phyloP scores from a whole-genome alignment of 2,329 filamentous ascomycete species.

The Aspergillus ustus region DNA sequence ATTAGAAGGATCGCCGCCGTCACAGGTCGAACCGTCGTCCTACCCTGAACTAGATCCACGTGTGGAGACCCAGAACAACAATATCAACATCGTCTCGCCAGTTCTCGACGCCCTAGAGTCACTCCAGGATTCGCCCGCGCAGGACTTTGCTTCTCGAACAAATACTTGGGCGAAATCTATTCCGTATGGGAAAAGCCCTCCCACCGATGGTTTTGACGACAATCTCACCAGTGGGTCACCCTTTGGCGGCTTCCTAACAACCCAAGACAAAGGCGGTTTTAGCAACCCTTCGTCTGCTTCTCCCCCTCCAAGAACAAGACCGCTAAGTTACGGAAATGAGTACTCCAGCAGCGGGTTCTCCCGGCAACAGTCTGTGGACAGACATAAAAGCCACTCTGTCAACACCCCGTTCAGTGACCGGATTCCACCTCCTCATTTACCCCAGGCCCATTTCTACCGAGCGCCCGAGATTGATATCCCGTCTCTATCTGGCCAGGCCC shows the following conservation, averaged over 20 bases:
- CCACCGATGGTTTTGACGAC: slow-evolving; percentile 42
- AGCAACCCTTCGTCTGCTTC: slow-evolving; percentile 50
- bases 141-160: slow-evolving; percentile 42
- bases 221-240: slow-evolving; percentile 44
- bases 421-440: slow-evolving; percentile 70
- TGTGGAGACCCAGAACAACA: slow-evolving; percentile 27
- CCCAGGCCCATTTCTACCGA: slow-evolving; percentile 77
- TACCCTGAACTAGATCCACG: slow-evolving; percentile 35
- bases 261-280: slow-evolving; percentile 45
- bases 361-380: slow-evolving; percentile 43
- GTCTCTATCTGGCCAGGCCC: slow-evolving; percentile 32
- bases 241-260: slow-evolving; percentile 44
- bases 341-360: slow-evolving; percentile 42
- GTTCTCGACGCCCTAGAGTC: slow-evolving; percentile 45
- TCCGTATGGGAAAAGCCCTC: slow-evolving; percentile 52
- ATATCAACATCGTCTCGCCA: slow-evolving; percentile 39
- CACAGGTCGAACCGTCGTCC: slow-evolving; percentile 36
- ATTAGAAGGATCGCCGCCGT: slow-evolving; percentile 31
- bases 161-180: slow-evolving; percentile 51
- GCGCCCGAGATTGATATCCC: slow-evolving; percentile 72
- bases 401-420: slow-evolving; percentile 41
- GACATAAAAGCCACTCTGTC: slow-evolving; percentile 45
- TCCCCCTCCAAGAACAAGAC: slow-evolving; percentile 46
- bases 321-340: slow-evolving; percentile 48
- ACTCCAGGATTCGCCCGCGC: slow-evolving; percentile 35